A percentile compares a stretch with the other conserved stretches of the same genome.
Conservation (phyloP, 1,284 basidiomycete species). For the Mixia osmundae region DNA sequence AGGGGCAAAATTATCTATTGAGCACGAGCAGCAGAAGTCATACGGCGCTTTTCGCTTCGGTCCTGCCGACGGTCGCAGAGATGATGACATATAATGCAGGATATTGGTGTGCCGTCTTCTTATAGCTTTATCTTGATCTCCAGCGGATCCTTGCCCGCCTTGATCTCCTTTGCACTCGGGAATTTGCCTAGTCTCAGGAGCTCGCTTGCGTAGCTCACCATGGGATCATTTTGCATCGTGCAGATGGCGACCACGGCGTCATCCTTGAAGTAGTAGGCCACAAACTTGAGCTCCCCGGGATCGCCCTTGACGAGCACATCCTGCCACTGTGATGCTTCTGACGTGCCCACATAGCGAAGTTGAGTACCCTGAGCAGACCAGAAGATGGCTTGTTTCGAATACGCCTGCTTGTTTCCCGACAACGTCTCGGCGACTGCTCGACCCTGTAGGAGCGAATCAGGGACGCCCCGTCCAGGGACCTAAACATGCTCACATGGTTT, state of each 20-base stretch:
- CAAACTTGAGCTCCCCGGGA: slow-evolving; percentile 59
- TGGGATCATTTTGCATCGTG: slow-evolving; percentile 32
- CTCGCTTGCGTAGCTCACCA: slow-evolving; percentile 58
- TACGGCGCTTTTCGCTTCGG: too few relatives aligned
- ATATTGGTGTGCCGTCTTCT: too few relatives aligned
- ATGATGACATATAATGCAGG: too few relatives aligned
- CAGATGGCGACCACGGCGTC: slow-evolving; percentile 60
- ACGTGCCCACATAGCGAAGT: slow-evolving; percentile 42
- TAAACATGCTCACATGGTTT: background rate
- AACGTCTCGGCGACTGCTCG: slow-evolving; percentile 58
- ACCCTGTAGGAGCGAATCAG: slow-evolving; percentile 31
- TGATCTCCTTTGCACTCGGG: slow-evolving; percentile 53
- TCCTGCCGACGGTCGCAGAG: too few relatives aligned
- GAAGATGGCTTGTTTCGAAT: slow-evolving; percentile 46
- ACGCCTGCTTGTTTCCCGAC: slow-evolving; percentile 32
- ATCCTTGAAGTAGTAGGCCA: slow-evolving; percentile 56
- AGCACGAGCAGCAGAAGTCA: too few relatives aligned
- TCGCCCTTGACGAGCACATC: slow-evolving; percentile 55
- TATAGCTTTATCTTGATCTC: too few relatives aligned
- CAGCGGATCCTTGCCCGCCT: slow-evolving; percentile 25
- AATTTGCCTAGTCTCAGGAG: slow-evolving; percentile 54
- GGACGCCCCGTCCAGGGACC: background rate
- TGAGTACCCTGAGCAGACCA: slow-evolving; percentile 53
- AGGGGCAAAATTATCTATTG: too few relatives aligned
- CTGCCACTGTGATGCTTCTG: slow-evolving; percentile 27